Evolutionary conservation across 2,329 filamentous ascomycete genomes (phyloP), one percentile per base, ranked within the genome.

Genomic region (Fusarium foetens): DNA sequence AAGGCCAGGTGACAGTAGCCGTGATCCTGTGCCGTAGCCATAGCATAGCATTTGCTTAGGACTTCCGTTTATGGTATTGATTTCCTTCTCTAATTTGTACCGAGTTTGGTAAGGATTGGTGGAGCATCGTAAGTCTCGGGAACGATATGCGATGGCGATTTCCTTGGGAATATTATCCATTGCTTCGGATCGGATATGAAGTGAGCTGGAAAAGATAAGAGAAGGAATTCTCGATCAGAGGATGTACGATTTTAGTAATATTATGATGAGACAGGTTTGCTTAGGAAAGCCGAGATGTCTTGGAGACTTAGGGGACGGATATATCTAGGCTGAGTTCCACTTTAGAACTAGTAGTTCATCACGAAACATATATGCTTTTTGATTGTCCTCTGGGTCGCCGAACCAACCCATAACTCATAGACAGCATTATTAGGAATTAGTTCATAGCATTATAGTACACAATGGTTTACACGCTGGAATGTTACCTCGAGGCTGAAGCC

Each of bases 31-130:
- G 49, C 51, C 41, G 41, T 27, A 53, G 25, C 29, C 46, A 48
- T 39, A 27, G 35, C 41, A 38, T 43, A 60, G 46, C 51, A 48
- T 36, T 49, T 38, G 33, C 58, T 39, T 29, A 46, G 33, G 25
- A 49, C 19, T 70, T 63, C 67, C 58, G 11, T 33, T 55, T 63
- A 23, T 33, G 60, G 68, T 38, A 49, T 39, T 53, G 36, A 46
- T 58, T 57, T 53, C 67, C 67, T 73, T 71, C n/a, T 68, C 70
- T 60, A 55, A 51, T 49, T 13, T 21, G 21, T 57, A 21, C 71
- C 67, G 8, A 31, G 53, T 55, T 65, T 31, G 62, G 53, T 49
- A 73, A 58, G 48, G 38, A 49, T 42, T 27, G 52, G 67, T 69
- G 67, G 66, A 60, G 52, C 36, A 45, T 42, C 46, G 36, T 67